Percentiles rank a stretch among this genome's conserved stretches.
Conservation (phyloP, 2,329 filamentous ascomycete genomes). For the Ophiostoma perfectum region DNA sequence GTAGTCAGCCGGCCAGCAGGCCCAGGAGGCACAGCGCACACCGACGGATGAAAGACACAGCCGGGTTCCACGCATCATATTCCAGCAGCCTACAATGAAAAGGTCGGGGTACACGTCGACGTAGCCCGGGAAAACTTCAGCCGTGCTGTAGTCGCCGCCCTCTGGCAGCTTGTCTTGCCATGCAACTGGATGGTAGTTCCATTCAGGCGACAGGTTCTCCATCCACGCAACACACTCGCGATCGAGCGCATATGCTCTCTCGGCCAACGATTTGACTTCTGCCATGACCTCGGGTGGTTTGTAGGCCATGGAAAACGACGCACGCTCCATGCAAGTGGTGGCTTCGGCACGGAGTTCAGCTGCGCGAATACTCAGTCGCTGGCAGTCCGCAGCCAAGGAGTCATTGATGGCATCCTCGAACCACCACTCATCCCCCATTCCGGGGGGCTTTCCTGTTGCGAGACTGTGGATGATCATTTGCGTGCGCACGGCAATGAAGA, state of each 20-base stretch:
- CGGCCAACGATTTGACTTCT: slow-evolving; percentile 48
- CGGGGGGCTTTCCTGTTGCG: slow-evolving; percentile 47
- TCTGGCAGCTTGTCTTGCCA: slow-evolving; percentile 52
- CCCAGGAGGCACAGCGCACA: slow-evolving; percentile 57
- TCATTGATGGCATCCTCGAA: slow-evolving; percentile 49
- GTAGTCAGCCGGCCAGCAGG: slow-evolving; percentile 56
- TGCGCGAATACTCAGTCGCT: slow-evolving; percentile 49
- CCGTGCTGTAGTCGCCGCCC: slow-evolving; percentile 47
- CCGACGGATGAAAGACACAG: slow-evolving; percentile 51
- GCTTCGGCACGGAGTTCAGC: slow-evolving; percentile 53
- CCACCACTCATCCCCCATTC: slow-evolving; percentile 57
- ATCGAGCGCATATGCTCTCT: slow-evolving; percentile 48
- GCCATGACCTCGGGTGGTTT: slow-evolving; percentile 28
- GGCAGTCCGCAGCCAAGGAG: slow-evolving; percentile 43
- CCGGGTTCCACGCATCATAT: slow-evolving; percentile 49
- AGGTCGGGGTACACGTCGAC: slow-evolving; percentile 56
- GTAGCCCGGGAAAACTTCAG: slow-evolving; percentile 55
- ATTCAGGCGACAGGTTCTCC: slow-evolving; percentile 45
- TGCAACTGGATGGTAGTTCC: slow-evolving; percentile 47
- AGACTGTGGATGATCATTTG: slow-evolving; percentile 58
- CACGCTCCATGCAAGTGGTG: slow-evolving; percentile 32
- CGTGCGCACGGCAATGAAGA: slow-evolving; percentile 56
- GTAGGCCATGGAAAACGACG: not conserved
- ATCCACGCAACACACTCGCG: slow-evolving; percentile 50
- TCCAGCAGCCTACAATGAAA: slow-evolving; percentile 55